These are phyloP conservation scores for Houttuynia cordata DNA, from an alignment of 164 flowering plant genomes.

Conservation along the genomic window DNA sequence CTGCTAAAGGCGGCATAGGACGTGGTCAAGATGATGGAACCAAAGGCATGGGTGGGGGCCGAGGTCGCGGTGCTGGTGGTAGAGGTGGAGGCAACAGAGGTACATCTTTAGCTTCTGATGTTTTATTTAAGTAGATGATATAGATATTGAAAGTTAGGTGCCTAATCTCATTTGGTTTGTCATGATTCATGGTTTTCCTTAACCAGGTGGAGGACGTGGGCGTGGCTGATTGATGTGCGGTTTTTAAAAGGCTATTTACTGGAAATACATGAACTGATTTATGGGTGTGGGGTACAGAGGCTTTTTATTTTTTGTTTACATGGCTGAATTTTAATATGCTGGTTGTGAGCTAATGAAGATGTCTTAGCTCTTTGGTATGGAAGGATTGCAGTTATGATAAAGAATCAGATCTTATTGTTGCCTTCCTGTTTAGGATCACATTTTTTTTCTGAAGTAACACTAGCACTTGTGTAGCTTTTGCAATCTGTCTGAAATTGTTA, in stretches of 20 bases:
- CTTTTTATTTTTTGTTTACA: no score
- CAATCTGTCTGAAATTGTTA: no score
- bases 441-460: no score
- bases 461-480: no score
- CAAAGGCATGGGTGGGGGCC: slow-evolving; percentile 35
- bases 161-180: neutral
- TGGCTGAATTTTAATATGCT: neutral
- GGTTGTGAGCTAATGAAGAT: neutral
- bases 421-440: neutral
- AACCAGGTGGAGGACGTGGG: slow-evolving; percentile 54
- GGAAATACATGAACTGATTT: neutral
- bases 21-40: slow-evolving; percentile 48
- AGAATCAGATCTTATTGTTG: neutral
- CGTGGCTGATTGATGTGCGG: slow-evolving; percentile 23
- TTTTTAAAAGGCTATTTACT: neutral
- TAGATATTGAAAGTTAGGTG: no score
- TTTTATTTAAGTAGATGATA: neutral
- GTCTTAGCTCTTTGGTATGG: neutral
- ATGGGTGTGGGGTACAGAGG: neutral
- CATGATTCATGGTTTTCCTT: neutral
- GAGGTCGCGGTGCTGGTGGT: slow-evolving; percentile 35
- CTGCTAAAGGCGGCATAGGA: slow-evolving; percentile 39
- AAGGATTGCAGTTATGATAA: neutral
- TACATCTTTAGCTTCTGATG: slow-evolving; percentile 1
- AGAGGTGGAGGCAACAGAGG: slow-evolving; percentile 33